Percentiles rank a stretch among this genome's conserved stretches.
These are phyloP conservation scores for Apiospora rasikravindrae DNA, from an alignment of 2,329 filamentous ascomycete genomes.

Conservation along the genomic window DNA sequence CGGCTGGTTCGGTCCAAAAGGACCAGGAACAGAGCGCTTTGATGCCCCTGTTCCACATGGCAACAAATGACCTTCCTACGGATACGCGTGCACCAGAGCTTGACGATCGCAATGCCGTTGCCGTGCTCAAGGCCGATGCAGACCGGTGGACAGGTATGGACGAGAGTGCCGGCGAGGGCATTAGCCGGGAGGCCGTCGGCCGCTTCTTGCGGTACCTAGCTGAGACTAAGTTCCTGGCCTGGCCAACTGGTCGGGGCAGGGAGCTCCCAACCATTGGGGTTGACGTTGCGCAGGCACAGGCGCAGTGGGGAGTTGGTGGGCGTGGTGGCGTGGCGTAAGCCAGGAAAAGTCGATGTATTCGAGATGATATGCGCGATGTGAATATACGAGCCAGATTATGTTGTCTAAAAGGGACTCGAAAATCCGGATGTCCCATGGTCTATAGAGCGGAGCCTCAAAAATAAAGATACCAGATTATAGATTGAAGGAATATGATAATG, in stretches of 20 bases:
- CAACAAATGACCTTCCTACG: constrained; percentile 70
- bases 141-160: constrained; percentile 64
- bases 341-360: neutral
- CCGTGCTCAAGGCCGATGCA: constrained; percentile 67
- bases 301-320: constrained; percentile 28
- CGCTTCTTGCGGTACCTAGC: constrained; percentile 68
- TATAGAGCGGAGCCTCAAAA: neutral
- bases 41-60: constrained; percentile 77
- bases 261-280: constrained; percentile 39
- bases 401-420: neutral
- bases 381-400: neutral
- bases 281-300: constrained; percentile 31
- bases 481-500: neutral
- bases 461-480: neutral
- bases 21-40: constrained; percentile 72
- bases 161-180: constrained; percentile 59
- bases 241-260: constrained; percentile 44
- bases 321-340: constrained; percentile 34
- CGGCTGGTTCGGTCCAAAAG: constrained; percentile 56
- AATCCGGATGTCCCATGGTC: neutral
- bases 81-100: constrained; percentile 76
- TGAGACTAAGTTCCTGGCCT: constrained; percentile 65
- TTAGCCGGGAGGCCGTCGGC: constrained; percentile 66
- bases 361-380: neutral
- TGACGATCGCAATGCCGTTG: constrained; percentile 72